Base-by-base conservation (phyloP, 371 early-diverging fungal species). In the Lichtheimia ornata region DNA sequence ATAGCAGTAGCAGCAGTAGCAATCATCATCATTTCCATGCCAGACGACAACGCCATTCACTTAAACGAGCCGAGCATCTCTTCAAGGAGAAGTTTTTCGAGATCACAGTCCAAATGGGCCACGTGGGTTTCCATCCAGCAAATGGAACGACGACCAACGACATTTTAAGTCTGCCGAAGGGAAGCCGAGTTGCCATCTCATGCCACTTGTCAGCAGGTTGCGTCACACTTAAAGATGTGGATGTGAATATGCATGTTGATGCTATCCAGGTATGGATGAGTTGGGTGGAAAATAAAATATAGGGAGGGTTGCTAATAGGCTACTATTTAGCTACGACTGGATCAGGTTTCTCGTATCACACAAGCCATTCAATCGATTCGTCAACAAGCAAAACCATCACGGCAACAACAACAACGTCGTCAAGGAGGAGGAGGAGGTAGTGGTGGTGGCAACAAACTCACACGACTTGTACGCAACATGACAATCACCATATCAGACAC, bases 141-240 rank as follows among this genome's bases (percentile, higher is more conserved):
- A 27, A 28, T 30, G 40, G 43, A 55, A 53, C 50, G 50, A 6
- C n/a, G 50, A 6, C n/a, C 41, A 52, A 9, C 4, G 60, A 77
- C 11, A 69, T 65, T 22, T 30, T 76, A n/a, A 22, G 53, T 6
- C 43, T 81, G 1, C 79, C 82, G 2, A 50, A 65, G 14, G 72
- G 74, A 0, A 64, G 67, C 22, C 67, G 66, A 9, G 28, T 81
- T 9, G 71, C 70, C 0, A 66, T 81, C 9, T 72, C 77, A 17
- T 78, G 74, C 62, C 82, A 78, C 54, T 66, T 81, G n/a, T 76
- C 74, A 5, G 82, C 82, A 15, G 79, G 71, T 1, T 78, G 76
- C 55, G 62, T 76, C 11, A 76, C 78, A 14, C 57, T 81, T 4
- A 81, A 81, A 40, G 78, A 76, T 49, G 63, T 81, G 5, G 71